phyloP scores from a whole-genome alignment of 345 rosid species.

The Psidium guajava region DNA sequence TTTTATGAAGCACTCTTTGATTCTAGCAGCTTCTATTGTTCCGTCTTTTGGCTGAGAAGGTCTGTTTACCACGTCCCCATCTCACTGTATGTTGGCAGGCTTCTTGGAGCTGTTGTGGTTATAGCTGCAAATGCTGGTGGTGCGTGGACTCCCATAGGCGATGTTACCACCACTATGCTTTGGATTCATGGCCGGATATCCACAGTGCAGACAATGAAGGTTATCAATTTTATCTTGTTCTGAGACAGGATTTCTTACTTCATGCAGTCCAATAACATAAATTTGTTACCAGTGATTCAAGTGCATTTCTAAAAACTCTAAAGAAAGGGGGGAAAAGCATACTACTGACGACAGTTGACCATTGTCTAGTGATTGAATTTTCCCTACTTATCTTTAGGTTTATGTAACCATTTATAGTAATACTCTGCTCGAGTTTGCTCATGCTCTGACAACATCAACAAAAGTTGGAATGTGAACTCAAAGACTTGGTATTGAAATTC shows the following conservation, averaged over 20 bases:
- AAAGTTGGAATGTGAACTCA: not conserved
- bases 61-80: not conserved
- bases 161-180: slow-evolving; percentile 96
- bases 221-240: not conserved
- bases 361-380: not conserved
- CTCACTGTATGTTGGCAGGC: slow-evolving; percentile 31
- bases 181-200: slow-evolving; percentile 98
- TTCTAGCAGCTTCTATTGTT: not conserved
- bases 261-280: not conserved
- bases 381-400: not conserved
- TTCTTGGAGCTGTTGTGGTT: slow-evolving; percentile 89
- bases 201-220: slow-evolving; percentile 89
- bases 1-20: not conserved
- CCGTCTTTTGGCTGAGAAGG: not conserved
- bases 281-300: not conserved
- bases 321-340: too few species aligned
- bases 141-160: slow-evolving; percentile 99
- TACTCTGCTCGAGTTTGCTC: not conserved
- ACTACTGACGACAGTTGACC: too few species aligned
- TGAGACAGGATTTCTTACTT: not conserved
- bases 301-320: not conserved
- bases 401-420: not conserved
- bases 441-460: not conserved
- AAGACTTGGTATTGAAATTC: not conserved
- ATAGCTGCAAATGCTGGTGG: slow-evolving; percentile 99